A percentile compares a stretch with the other conserved stretches of the same genome.
These are phyloP conservation scores for Hypoxylon rickii DNA, from an alignment of 495 filamentous ascomycete species.

Conservation along the genomic window DNA sequence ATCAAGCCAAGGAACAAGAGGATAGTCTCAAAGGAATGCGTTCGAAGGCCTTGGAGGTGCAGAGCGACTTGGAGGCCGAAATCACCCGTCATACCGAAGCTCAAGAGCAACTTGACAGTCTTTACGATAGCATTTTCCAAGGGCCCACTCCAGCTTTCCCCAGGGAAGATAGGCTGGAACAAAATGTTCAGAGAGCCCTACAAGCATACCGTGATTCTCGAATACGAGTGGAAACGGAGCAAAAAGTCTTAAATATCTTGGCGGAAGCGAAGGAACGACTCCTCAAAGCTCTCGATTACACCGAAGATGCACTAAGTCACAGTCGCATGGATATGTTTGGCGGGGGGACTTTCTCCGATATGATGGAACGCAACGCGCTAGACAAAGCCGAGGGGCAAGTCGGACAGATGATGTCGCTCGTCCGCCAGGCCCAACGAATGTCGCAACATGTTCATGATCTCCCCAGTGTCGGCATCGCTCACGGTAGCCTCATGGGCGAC, in stretches of 20 bases:
- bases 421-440: slow-evolving; percentile 43
- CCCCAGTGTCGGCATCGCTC: slow-evolving; percentile 41
- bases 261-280: slow-evolving; percentile 36
- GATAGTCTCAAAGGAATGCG: slow-evolving; percentile 37
- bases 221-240: slow-evolving; percentile 28
- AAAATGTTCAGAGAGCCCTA: slow-evolving; percentile 2
- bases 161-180: slow-evolving; percentile 51
- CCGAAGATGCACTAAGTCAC: slow-evolving; percentile 38
- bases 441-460: slow-evolving; percentile 36
- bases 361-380: slow-evolving; percentile 50
- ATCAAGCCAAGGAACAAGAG: slow-evolving; percentile 42
- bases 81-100: slow-evolving; percentile 38
- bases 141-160: slow-evolving; percentile 53
- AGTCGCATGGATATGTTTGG: slow-evolving; percentile 41
- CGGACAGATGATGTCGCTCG: slow-evolving; percentile 27
- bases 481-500: slow-evolving; percentile 46
- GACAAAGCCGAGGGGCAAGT: slow-evolving; percentile 38
- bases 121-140: slow-evolving; percentile 51
- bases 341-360: slow-evolving; percentile 36
- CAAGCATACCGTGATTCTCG: slow-evolving; percentile 35
- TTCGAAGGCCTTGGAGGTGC: slow-evolving; percentile 28
- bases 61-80: slow-evolving; percentile 32
- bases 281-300: slow-evolving; percentile 32
- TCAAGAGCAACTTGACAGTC: slow-evolving; percentile 44
- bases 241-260: slow-evolving; percentile 32